Evolutionary conservation across 2,329 filamentous ascomycete species (phyloP), one percentile per base, ranked within the genome.

Genomic region (Ascochyta rabiei): DNA sequence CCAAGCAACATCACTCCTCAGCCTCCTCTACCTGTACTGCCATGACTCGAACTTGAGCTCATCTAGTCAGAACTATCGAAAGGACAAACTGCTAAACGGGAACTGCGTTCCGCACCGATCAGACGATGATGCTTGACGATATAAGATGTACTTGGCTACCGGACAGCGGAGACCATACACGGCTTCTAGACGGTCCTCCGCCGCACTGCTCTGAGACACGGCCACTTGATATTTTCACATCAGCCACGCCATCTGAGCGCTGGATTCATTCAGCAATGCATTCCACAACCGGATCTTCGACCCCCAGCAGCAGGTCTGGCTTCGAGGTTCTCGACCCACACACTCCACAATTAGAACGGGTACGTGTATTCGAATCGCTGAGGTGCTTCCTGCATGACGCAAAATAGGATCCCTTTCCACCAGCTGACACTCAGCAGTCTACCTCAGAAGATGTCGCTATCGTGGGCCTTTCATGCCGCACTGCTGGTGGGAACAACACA

Each of bases 401-500:
- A 16, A 2, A 2, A 6, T 15, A 16, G 6, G 31, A 30, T 15
- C n/a, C n/a, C 10, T 6, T 19, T 19, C 16, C 13, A 12, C 5
- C n/a, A 15, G 16, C 52, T 50, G 4, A 55, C 24, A 24, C 4
- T 2, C 1, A 9, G 8, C 16, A 57, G 54, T 2, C 10, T 9
- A 21, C 18, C 8, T 33, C 39, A 37, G 44, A 48, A 26, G 66
- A 67, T 40, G 62, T 75, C 15, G 74, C 73, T 7, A 67, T 76
- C 16, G 63, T 75, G 15, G 73, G 74, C 5, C 64, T 74, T 53
- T 64, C 64, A 6, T 76, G 73, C 48, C 68, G 72, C 23, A 56
- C 65, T 1, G 64, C 73, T 3, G 71, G 73, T 4, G 68, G 60
- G 2, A 70, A 64, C 34, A 52, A 70, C 31, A 60, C 52, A 15